Evolutionary conservation across 176 grass and related monocot genomes (phyloP).

Genomic region (Oryza rufipogon): DNA sequence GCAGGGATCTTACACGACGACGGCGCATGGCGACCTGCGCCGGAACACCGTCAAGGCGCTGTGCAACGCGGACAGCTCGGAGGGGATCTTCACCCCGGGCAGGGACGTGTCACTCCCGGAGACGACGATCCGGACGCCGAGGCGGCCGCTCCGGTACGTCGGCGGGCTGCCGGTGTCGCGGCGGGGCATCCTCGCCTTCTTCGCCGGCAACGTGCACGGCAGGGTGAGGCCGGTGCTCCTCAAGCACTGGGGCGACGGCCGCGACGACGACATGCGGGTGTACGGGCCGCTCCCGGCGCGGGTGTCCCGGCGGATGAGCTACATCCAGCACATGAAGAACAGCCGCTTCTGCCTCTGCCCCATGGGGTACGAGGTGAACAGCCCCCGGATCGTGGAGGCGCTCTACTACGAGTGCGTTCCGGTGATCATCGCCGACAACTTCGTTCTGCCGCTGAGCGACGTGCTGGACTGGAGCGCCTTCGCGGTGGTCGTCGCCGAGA

Average conservation of each 20-base stretch:
- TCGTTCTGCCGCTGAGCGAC: constrained; percentile 76
- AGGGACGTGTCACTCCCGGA: constrained; percentile 84
- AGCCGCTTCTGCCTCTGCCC: constrained; percentile 86
- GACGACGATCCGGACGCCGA: constrained; percentile 64
- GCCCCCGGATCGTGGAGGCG: constrained; percentile 84
- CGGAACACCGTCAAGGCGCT: constrained; percentile 74
- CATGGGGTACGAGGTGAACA: constrained; percentile 93
- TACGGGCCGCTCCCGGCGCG: constrained; percentile 61
- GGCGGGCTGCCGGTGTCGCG: constrained; percentile 63
- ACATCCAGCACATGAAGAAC: constrained; percentile 89
- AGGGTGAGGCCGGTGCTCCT: constrained; percentile 68
- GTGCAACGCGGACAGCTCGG: constrained; percentile 86
- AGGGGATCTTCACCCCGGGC: constrained; percentile 71
- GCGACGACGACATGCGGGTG: constrained; percentile 69
- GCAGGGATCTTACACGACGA: constrained; percentile 73
- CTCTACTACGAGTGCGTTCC: constrained; percentile 89
- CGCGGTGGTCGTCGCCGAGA: constrained; percentile 78
- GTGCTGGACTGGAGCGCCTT: constrained; percentile 76
- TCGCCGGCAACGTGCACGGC: constrained; percentile 81
- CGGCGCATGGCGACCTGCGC: constrained; percentile 60
- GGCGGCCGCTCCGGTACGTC: constrained; percentile 59
- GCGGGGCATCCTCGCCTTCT: constrained; percentile 75
- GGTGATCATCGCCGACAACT: constrained; percentile 90
- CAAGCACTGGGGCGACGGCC: constrained; percentile 52
- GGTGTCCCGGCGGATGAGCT: constrained; percentile 71